These are phyloP conservation scores for Pachyrhizus erosus DNA, from an alignment of 306 rosid genomes.

Conservation along the genomic window DNA sequence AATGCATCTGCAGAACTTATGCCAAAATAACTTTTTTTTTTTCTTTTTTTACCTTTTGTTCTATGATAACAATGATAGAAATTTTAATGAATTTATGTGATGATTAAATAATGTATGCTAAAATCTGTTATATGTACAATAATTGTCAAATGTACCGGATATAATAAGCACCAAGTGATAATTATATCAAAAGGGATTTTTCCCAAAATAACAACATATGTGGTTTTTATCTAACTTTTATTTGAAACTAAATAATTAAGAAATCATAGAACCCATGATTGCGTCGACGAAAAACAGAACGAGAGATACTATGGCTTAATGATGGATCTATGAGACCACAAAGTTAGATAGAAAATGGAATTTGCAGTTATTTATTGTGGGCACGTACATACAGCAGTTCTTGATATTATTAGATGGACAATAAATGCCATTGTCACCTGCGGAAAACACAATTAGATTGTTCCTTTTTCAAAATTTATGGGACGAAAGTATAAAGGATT, in stretches of 20 bases:
- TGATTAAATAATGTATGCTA: no score
- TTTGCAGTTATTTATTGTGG: constrained; percentile 14
- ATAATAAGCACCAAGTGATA: neutral
- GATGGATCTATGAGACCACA: neutral
- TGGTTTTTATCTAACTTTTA: neutral
- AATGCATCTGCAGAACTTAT: neutral
- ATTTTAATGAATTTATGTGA: no score
- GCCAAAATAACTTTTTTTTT: no score
- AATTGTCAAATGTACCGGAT: neutral
- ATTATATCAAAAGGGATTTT: neutral
- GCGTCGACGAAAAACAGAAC: neutral
- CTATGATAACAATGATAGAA: no score
- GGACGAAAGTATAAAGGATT: neutral
- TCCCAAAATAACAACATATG: neutral
- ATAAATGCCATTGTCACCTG: neutral
- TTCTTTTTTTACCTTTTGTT: no score
- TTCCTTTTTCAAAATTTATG: neutral
- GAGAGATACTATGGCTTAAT: neutral
- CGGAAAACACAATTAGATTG: neutral
- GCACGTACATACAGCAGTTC: neutral
- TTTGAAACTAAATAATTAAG: neutral
- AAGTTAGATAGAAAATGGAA: constrained; percentile 15
- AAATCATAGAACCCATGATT: neutral
- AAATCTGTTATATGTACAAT: neutral
- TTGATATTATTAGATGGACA: neutral